A percentile compares a stretch with the other conserved stretches of the same genome.
Evolutionary conservation across 2,329 filamentous ascomycete species (phyloP).

Genomic region (Mycocentrospora acerina): DNA sequence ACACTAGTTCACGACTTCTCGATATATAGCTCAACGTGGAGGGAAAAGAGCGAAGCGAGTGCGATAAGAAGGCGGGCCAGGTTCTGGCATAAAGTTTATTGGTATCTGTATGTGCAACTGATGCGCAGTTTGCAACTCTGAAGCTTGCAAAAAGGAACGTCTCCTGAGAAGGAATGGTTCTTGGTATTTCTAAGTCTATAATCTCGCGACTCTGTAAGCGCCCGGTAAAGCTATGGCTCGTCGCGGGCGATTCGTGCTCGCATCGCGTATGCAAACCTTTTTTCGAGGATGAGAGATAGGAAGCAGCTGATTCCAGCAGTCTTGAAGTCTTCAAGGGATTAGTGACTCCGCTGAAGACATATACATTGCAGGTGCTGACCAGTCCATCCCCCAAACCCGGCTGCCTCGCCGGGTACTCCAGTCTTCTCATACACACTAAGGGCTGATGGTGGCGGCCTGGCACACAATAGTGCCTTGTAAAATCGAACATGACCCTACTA

Average conservation of each 20-base stretch:
- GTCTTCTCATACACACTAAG: constrained; percentile 1
- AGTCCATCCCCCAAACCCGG: constrained; percentile 8
- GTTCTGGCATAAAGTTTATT: constrained; percentile 11
- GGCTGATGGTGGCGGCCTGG: background rate
- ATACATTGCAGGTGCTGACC: constrained; percentile 12
- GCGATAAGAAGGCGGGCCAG: constrained; percentile 12
- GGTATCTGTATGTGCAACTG: constrained; percentile 12
- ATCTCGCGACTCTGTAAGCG: constrained; percentile 29
- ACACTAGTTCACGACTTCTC: constrained; percentile 8
- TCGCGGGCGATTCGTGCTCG: constrained; percentile 13
- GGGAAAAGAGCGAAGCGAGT: constrained; percentile 14
- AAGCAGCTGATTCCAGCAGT: constrained; percentile 6
- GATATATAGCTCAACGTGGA: constrained; percentile 4
- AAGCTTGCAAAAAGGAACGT: background rate
- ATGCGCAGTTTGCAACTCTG: constrained; percentile 10
- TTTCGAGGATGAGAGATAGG: constrained; percentile 1
- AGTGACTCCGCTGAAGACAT: constrained; percentile 17
- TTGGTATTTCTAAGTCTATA: constrained; percentile 32
- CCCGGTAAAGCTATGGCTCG: constrained; percentile 16
- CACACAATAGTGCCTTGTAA: background rate
- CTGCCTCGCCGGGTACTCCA: constrained; percentile 7
- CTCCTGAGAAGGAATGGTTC: constrained; percentile 18
- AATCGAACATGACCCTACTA: background rate
- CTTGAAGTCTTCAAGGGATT: constrained; percentile 15
- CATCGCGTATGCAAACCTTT: constrained; percentile 10